Base-by-base conservation (phyloP, 768 basidiomycete genomes). In the Tubosaeta brunneosetosa region DNA sequence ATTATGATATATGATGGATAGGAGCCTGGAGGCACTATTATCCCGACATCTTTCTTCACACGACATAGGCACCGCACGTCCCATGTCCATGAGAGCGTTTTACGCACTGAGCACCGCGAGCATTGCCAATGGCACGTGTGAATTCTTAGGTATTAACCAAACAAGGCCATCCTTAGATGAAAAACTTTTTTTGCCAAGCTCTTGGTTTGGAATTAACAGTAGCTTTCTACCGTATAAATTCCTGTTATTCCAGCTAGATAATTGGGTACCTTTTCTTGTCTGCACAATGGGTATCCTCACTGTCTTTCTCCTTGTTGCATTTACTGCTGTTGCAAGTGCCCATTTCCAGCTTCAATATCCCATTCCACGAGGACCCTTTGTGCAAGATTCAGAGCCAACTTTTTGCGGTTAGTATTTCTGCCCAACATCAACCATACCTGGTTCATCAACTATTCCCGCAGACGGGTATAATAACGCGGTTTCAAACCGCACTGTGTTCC, bases 331-430 rank as follows among this genome's bases (percentile, higher is more conserved):
- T 38, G 83, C 73, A 29, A 73, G 71, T 44, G 90, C 88, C 8
- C 91, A 94, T 68, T 94, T 93, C 71, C 84, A 86, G 58, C 74
- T 93, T 40, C 79, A 85, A 61, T 92, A 81, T 66, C 92, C 91
- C 16, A 31, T 31, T 31, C 44, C 44, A 44, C 29, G 44, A 17
- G 44, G 44, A 6, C 44, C 44, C 3, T 44, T 44, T 44, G 44
- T 44, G n/a, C 0, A 31, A 27, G 29, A 44, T 44, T 44, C 44
- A 44, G 44, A 88, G 57, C 73, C 75, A 12, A 69, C 61, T 2
- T 86, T 88, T 63, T 91, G 91, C 62, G 88, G 88, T 44, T 27
- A 31, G 44, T 44, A 12, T 3, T n/a, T 27, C 37, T 40, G 8
- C 27, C 26, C 32, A 44, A 22, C n/a, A 32, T 19, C 46, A 6